These are phyloP conservation scores for Biscogniauxia sp. DNA, from an alignment of 2,329 filamentous ascomycete genomes.

Conservation along the genomic window DNA sequence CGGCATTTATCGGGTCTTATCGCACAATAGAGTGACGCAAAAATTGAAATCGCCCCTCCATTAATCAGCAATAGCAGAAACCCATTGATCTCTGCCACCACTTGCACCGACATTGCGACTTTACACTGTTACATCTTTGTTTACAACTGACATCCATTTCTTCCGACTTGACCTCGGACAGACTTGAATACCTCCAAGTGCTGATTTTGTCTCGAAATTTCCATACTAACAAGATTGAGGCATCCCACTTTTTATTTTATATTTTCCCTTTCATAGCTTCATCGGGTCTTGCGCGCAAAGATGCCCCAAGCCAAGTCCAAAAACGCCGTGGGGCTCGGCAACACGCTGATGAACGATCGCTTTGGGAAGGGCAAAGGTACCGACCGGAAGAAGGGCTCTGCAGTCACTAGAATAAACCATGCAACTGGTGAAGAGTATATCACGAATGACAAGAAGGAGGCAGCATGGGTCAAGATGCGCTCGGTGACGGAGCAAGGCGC, in stretches of 20 bases:
- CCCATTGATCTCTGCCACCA: neutral
- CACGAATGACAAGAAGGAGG: slow-evolving; percentile 86
- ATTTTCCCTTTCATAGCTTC: too few relatives aligned
- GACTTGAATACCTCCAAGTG: too few relatives aligned
- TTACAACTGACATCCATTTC: too few relatives aligned
- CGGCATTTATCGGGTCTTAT: slow-evolving; percentile 24
- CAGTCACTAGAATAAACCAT: slow-evolving; percentile 68
- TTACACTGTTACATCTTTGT: too few relatives aligned
- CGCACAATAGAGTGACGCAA: slow-evolving; percentile 25
- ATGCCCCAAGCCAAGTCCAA: slow-evolving; percentile 83
- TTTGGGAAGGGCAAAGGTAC: slow-evolving; percentile 90
- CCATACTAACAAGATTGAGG: too few relatives aligned
- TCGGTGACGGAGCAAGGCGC: slow-evolving; percentile 96
- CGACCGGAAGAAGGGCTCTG: slow-evolving; percentile 70
- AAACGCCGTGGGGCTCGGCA: slow-evolving; percentile 90
- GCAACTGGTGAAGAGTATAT: slow-evolving; percentile 86
- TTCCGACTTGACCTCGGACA: too few relatives aligned
- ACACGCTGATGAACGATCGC: slow-evolving; percentile 97
- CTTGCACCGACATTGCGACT: too few relatives aligned
- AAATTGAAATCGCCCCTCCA: slow-evolving; percentile 50
- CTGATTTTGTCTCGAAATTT: too few relatives aligned
- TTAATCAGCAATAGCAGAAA: slow-evolving; percentile 20
- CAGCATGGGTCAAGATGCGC: slow-evolving; percentile 98
- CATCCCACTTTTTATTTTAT: too few relatives aligned
- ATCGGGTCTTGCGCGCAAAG: slow-evolving; percentile 19